Evolutionary conservation across 129 eudicot species (phyloP).

Genomic region (Daucus carota): DH1_v3.0 NC_030382.2:43789001-43789500

Average conservation of each 20-base stretch:
- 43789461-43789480: conserved; percentile 23
- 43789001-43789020: too few relatives aligned
- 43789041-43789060: too few relatives aligned
- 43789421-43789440: not conserved
- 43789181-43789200: conserved; percentile 40
- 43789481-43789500: too few relatives aligned
- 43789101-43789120: not conserved
- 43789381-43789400: not conserved
- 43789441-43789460: conserved; percentile 22
- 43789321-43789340: conserved; percentile 23
- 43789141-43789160: conserved; percentile 76
- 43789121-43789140: conserved; percentile 64
- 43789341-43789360: conserved; percentile 7
- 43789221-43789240: not conserved
- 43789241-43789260: too few relatives aligned
- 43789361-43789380: conserved; percentile 20
- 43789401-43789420: not conserved
- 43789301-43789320: conserved; percentile 49
- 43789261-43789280: too few relatives aligned
- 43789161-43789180: conserved; percentile 68
- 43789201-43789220: conserved; percentile 38
- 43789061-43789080: too few relatives aligned
- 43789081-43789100: too few relatives aligned
- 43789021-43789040: too few relatives aligned
- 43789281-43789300: not conserved